Evolutionary conservation across 179 eudicot species (phyloP).

Genomic region (Dionaea muscipula): DNA sequence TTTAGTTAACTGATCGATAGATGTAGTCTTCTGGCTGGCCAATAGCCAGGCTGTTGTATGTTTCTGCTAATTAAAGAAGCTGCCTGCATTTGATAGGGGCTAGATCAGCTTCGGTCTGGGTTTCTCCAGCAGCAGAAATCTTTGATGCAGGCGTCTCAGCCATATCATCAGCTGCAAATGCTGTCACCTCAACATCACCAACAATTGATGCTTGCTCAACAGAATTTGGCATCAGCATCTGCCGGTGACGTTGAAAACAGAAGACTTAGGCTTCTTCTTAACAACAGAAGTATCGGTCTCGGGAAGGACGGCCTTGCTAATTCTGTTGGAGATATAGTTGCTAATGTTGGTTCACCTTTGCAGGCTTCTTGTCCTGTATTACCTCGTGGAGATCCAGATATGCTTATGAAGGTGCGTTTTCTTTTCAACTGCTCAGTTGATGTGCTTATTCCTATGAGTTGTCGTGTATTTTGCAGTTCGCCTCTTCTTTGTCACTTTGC

Average conservation of each 20-base stretch:
- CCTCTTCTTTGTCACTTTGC: not conserved
- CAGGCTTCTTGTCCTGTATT: conserved; percentile 52
- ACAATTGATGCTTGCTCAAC: conserved; percentile 64
- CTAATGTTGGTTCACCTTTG: conserved; percentile 54
- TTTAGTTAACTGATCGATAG: too few species aligned
- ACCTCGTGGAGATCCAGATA: conserved; percentile 65
- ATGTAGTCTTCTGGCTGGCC: not conserved
- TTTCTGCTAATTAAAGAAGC: conserved; percentile 1
- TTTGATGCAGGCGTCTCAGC: conserved; percentile 62
- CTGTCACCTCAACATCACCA: conserved; percentile 73
- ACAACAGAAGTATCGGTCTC: conserved; percentile 34
- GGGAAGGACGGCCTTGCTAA: conserved; percentile 61
- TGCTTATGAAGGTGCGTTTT: conserved; percentile 48
- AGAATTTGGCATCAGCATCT: conserved; percentile 60
- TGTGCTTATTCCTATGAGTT: not conserved
- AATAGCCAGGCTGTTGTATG: too few species aligned
- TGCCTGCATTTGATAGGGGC: conserved; percentile 27
- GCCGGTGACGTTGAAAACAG: conserved; percentile 51
- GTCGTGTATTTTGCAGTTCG: not conserved
- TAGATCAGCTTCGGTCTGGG: conserved; percentile 57
- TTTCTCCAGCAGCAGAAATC: conserved; percentile 74
- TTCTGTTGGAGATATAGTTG: conserved; percentile 48
- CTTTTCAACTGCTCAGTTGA: not conserved
- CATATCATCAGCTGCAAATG: conserved; percentile 70
- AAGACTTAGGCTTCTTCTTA: conserved; percentile 60